Evolutionary conservation across 2,329 filamentous ascomycete species (phyloP).

Genomic region (Fusarium phyllophilum): DNA sequence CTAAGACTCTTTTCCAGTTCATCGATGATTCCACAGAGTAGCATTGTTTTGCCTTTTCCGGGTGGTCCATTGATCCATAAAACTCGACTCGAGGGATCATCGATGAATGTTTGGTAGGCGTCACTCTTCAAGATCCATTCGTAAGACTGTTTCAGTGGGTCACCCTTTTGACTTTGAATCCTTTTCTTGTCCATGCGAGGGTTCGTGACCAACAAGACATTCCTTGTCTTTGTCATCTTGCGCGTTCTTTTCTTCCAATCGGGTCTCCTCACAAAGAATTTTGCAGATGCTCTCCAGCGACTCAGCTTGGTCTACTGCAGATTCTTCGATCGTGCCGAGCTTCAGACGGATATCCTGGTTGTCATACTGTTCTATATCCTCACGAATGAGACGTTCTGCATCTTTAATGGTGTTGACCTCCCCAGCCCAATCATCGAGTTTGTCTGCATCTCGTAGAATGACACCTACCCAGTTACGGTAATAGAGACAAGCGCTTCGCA

Average conservation of each 20-base stretch:
- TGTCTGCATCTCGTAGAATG: fast-evolving
- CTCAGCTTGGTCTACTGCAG: fast-evolving
- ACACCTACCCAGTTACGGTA: fast-evolving
- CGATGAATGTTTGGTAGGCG: fast-evolving
- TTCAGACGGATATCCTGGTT: fast-evolving
- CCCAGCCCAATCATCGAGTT: neutral
- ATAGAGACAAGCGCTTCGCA: neutral
- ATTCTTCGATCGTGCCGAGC: fast-evolving
- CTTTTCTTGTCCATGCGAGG: neutral
- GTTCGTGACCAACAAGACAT: fast-evolving
- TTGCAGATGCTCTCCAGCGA: fast-evolving
- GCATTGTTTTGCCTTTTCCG: fast-evolving
- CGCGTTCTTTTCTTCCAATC: fast-evolving
- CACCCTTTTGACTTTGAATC: fast-evolving
- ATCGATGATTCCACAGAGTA: fast-evolving
- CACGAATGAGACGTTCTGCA: fast-evolving
- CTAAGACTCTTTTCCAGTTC: fast-evolving
- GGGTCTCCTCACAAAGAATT: fast-evolving
- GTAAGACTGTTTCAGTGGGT: neutral
- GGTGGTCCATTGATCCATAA: neutral
- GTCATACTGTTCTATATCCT: neutral
- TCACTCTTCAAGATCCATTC: fast-evolving
- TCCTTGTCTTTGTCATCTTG: neutral
- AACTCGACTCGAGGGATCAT: fast-evolving
- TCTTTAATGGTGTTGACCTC: neutral